Percentiles rank a stretch among this genome's conserved stretches.
phyloP scores from a whole-genome alignment of 1,284 basidiomycete species.

The Trichosporon sp. region DNA sequence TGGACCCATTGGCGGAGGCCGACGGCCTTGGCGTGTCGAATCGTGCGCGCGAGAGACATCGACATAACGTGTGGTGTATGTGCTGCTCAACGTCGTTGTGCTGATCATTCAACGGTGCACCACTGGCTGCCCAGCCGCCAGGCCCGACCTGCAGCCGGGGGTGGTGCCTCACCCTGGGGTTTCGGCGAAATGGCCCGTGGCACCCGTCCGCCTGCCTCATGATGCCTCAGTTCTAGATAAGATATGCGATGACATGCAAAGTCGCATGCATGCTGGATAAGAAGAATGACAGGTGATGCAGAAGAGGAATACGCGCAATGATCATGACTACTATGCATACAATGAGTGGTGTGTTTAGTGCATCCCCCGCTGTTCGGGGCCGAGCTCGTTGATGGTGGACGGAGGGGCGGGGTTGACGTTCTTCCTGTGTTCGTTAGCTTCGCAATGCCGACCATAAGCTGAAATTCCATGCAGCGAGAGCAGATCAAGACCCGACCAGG shows the following conservation, averaged over 20 bases:
- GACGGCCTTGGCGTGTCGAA: constrained; percentile 66
- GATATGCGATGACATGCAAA: background rate
- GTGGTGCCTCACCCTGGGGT: background rate
- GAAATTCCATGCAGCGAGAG: background rate
- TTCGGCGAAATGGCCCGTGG: constrained; percentile 2
- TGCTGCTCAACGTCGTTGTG: background rate
- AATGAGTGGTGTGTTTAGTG: background rate
- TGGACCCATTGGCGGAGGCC: constrained; percentile 79
- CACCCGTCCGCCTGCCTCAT: background rate
- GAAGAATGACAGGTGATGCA: background rate
- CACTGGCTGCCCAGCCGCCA: background rate
- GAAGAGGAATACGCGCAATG: background rate
- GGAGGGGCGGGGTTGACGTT: constrained; percentile 13
- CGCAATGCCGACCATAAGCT: background rate
- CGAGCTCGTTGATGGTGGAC: constrained; percentile 10
- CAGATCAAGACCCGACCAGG: too few species aligned
- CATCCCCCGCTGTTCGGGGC: background rate
- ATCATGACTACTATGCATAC: constrained; percentile 4
- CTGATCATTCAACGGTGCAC: constrained; percentile 2
- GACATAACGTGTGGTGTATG: constrained; percentile 48
- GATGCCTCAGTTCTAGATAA: background rate
- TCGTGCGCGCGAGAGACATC: constrained; percentile 66
- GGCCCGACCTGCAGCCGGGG: background rate
- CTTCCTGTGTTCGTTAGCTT: constrained; percentile 5
- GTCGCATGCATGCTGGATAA: background rate